Conservation (phyloP, 2,329 filamentous ascomycete species). For the Nothophaeocryptopus gaeumannii region DNA sequence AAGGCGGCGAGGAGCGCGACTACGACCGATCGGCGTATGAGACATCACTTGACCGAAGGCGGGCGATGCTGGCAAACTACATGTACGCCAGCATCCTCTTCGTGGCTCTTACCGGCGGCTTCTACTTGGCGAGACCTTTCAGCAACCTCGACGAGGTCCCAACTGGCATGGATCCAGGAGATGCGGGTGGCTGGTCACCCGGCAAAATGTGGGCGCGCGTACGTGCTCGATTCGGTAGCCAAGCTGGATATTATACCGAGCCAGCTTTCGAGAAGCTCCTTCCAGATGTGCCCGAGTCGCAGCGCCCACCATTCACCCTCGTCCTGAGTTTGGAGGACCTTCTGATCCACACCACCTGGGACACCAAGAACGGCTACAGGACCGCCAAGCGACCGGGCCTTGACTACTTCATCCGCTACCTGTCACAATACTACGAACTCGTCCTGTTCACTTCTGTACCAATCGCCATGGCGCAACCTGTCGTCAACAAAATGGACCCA, state of each 20-base stretch:
- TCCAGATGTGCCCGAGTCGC: slow-evolving; percentile 72
- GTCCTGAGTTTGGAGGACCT: slow-evolving; percentile 92
- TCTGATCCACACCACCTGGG: slow-evolving; percentile 92
- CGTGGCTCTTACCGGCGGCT: slow-evolving; percentile 55
- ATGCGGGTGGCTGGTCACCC: slow-evolving; percentile 75
- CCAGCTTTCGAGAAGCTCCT: slow-evolving; percentile 92
- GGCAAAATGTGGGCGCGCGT: slow-evolving; percentile 77
- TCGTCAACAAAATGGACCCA: slow-evolving; percentile 90
- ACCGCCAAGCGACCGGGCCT: slow-evolving; percentile 91
- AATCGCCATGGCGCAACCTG: slow-evolving; percentile 76
- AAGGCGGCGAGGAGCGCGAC: slow-evolving; percentile 57
- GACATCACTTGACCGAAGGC: slow-evolving; percentile 82
- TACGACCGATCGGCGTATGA: slow-evolving; percentile 79
- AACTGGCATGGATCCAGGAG: slow-evolving; percentile 56
- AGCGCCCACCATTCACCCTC: slow-evolving; percentile 85
- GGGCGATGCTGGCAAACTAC: slow-evolving; percentile 72
- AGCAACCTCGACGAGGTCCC: slow-evolving; percentile 65
- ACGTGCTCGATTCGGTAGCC: slow-evolving; percentile 68
- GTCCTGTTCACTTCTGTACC: slow-evolving; percentile 93
- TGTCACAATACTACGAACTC: slow-evolving; percentile 96
- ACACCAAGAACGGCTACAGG: slow-evolving; percentile 89
- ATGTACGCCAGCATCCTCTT: slow-evolving; percentile 63
- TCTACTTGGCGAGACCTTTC: slow-evolving; percentile 87
- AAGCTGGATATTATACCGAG: slow-evolving; percentile 90
- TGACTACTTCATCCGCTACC: slow-evolving; percentile 95